phyloP scores from a whole-genome alignment of 345 rosid species.

The Erodium maritimum region DNA sequence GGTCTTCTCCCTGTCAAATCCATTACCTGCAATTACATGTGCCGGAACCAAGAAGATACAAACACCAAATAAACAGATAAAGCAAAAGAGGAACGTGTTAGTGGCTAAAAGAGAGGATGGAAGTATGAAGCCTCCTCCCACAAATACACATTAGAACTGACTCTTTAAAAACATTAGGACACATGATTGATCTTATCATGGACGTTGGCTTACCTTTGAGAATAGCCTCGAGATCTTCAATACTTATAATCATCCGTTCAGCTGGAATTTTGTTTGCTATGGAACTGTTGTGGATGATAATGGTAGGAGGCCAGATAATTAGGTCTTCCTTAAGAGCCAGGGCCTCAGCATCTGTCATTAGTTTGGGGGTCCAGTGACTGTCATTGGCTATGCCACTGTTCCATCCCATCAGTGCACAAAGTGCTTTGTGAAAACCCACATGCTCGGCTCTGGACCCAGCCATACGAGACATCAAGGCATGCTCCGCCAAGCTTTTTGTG shows the following conservation, averaged over 20 bases:
- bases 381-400: constrained; percentile 7
- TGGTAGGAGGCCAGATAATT: constrained; percentile 45
- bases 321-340: constrained; percentile 35
- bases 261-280: constrained; percentile 18
- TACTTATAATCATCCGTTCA: constrained; percentile 20
- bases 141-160: too few species aligned
- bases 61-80: constrained; percentile 4
- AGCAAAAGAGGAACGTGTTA: neutral
- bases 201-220: constrained; percentile 25
- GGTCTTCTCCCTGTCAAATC: constrained; percentile 19
- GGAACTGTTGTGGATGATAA: constrained; percentile 34
- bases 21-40: constrained; percentile 21
- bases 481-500: constrained; percentile 29
- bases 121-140: neutral
- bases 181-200: too few species aligned
- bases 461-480: constrained; percentile 20
- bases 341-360: constrained; percentile 24
- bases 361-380: constrained; percentile 18
- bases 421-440: constrained; percentile 43
- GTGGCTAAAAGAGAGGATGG: neutral
- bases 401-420: constrained; percentile 50
- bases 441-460: constrained; percentile 32
- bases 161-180: too few species aligned
- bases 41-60: constrained; percentile 4
- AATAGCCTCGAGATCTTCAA: constrained; percentile 19